A percentile compares a stretch with the other conserved stretches of the same genome.
These are phyloP conservation scores for Coemansia erecta DNA, from an alignment of 192 early-diverging fungal species.

Conservation along the genomic window DNA sequence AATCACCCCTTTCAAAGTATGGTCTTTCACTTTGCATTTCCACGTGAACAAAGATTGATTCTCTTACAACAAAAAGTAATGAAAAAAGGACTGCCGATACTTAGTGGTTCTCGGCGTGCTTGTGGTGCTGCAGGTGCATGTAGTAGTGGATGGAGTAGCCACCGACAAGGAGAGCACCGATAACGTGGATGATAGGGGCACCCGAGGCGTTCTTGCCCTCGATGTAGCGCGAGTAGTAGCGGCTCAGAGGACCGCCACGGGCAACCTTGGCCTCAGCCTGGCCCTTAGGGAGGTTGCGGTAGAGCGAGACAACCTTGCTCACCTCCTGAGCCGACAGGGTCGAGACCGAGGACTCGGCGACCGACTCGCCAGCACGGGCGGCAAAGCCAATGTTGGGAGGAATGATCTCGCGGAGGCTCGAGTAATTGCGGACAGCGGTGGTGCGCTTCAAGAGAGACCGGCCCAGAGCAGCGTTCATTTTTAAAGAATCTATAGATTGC, in stretches of 20 bases:
- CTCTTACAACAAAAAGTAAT: neutral
- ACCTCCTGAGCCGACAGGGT: constrained; percentile 59
- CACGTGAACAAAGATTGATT: too few species aligned
- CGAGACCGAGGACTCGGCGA: constrained; percentile 45
- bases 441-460: constrained; percentile 43
- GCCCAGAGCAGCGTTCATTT: constrained; percentile 44
- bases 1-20: too few species aligned
- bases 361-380: constrained; percentile 51
- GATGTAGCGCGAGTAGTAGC: constrained; percentile 73
- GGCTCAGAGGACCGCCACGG: constrained; percentile 53
- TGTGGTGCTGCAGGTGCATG: constrained; percentile 82
- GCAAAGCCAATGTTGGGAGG: constrained; percentile 72
- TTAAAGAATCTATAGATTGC: neutral
- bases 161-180: constrained; percentile 58
- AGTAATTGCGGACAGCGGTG: constrained; percentile 41
- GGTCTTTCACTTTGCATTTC: too few species aligned
- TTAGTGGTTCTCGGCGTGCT: constrained; percentile 80
- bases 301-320: constrained; percentile 65
- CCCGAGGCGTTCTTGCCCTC: constrained; percentile 67
- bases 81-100: neutral
- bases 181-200: constrained; percentile 64
- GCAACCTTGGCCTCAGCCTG: constrained; percentile 53
- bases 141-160: constrained; percentile 75
- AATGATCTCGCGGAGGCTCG: constrained; percentile 58
- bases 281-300: constrained; percentile 77